Evolutionary conservation across 164 flowering plant genomes (phyloP), one percentile per base, ranked within the genome.

Genomic region (Vitis labrusca): DNA sequence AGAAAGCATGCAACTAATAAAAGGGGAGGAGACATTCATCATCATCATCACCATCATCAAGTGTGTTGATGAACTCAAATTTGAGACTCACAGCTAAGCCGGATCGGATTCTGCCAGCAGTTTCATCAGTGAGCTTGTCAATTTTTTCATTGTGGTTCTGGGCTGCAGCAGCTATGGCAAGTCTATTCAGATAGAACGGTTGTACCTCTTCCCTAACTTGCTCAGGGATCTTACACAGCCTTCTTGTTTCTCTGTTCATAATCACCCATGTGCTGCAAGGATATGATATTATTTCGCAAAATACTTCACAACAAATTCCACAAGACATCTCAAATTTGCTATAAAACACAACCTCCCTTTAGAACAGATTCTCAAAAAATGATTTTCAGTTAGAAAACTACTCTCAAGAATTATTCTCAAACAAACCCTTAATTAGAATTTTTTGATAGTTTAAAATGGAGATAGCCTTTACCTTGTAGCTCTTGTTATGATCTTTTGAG

Each of bases 241-340:
- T 85, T 69, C 96, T 83, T 60, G 91, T 89, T 68, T 86, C 86
- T 81, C 82, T 79, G 67, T 89, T 89, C 93, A 89, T 91, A 15
- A 79, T 83, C 74, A 89, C 93, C 93, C 96, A 91, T 53, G 82
- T 83, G 74, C 98, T 93, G 85, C 81, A 79, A 9, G 8, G 8
- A 52, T 1, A 23, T 23, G 27, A 23, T 23, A 23, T 23, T 23
- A 23, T 23, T 23, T 23, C 0, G 2, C 27, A 23, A 23, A 23
- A 23, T 23, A 23, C 27, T 23, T 1, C 1, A 23, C 27, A 23
- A 23, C 0, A 23, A 23, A 23, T 23, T 23, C 27, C 27, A 23
- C 2, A 23, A 23, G 27, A 23, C 27, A 23, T 23, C 27, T 23
- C 27, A 23, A 23, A 23, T 0, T 23, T 23, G 27, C 27, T 23